These are phyloP conservation scores for Apiospora malaysiana DNA, from an alignment of 2,329 filamentous ascomycete genomes.

Conservation along the genomic window DNA sequence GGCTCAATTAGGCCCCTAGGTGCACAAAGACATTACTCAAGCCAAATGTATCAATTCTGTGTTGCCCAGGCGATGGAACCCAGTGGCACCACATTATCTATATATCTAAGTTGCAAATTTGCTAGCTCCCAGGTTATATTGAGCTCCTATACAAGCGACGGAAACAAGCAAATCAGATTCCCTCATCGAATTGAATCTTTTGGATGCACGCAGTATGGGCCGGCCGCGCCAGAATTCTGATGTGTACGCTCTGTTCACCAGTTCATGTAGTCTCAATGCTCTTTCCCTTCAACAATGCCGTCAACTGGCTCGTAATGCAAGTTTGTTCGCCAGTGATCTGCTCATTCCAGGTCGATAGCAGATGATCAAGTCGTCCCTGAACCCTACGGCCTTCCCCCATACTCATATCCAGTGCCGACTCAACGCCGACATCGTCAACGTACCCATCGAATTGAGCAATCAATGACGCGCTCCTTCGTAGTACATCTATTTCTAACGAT, in stretches of 20 bases:
- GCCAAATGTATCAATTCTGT: not conserved
- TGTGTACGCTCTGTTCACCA: not conserved
- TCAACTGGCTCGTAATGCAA: constrained; percentile 28
- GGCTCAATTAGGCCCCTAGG: not conserved
- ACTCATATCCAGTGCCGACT: constrained; percentile 37
- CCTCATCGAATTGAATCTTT: not conserved
- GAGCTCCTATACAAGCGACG: not conserved
- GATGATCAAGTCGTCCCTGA: constrained; percentile 31
- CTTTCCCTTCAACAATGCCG: constrained; percentile 32
- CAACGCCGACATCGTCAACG: constrained; percentile 30
- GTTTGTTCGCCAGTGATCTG: constrained; percentile 19
- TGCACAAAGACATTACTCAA: not conserved
- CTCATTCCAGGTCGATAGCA: constrained; percentile 29
- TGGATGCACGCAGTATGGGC: not conserved
- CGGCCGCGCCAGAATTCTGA: not conserved
- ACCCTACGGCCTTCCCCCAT: constrained; percentile 32
- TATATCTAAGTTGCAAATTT: not conserved
- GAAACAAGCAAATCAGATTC: not conserved
- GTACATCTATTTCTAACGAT: constrained; percentile 1
- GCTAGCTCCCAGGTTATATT: not conserved
- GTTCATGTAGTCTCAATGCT: not conserved
- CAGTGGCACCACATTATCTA: not conserved
- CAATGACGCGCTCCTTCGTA: not conserved
- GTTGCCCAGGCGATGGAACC: not conserved
- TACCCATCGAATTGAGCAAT: constrained; percentile 34